These are phyloP conservation scores for Pleurotus tuoliensis DNA, from an alignment of 768 basidiomycete species.

Conservation along the genomic window DNA sequence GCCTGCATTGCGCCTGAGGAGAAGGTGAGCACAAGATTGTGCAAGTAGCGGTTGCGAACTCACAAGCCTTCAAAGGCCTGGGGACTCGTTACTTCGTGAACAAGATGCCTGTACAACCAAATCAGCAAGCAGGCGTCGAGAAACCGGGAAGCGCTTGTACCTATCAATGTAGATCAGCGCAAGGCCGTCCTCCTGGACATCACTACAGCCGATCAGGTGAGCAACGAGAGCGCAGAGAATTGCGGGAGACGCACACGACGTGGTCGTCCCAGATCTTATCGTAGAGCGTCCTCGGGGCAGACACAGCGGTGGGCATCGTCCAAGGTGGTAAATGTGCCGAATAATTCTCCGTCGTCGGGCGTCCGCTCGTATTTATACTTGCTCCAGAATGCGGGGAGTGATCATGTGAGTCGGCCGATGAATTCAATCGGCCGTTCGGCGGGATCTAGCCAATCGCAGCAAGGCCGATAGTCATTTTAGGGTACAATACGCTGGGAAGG, in stretches of 20 bases:
- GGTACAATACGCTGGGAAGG: neutral
- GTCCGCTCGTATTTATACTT: neutral
- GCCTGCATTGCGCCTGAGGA: conserved; percentile 60
- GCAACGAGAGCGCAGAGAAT: conserved; percentile 8
- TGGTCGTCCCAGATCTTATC: conserved; percentile 99
- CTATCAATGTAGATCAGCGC: conserved; percentile 83
- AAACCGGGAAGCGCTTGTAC: conserved; percentile 28
- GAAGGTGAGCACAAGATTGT: neutral
- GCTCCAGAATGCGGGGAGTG: neutral
- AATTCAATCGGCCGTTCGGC: neutral
- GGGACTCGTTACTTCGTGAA: conserved; percentile 93
- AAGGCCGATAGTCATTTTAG: neutral
- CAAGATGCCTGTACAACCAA: conserved; percentile 41
- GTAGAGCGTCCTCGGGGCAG: conserved; percentile 82
- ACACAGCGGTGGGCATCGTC: conserved; percentile 37
- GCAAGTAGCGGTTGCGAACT: conserved; percentile 20
- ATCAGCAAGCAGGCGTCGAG: neutral
- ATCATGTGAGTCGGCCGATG: neutral
- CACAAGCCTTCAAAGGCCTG: conserved; percentile 89
- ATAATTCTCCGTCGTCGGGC: neutral
- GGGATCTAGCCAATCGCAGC: neutral
- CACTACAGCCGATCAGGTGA: conserved; percentile 35
- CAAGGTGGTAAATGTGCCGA: neutral
- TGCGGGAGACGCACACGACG: conserved; percentile 61
- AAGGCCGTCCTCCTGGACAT: conserved; percentile 70